phyloP scores from a whole-genome alignment of 495 filamentous ascomycete species.

The Baudoinia panamericana region DNA sequence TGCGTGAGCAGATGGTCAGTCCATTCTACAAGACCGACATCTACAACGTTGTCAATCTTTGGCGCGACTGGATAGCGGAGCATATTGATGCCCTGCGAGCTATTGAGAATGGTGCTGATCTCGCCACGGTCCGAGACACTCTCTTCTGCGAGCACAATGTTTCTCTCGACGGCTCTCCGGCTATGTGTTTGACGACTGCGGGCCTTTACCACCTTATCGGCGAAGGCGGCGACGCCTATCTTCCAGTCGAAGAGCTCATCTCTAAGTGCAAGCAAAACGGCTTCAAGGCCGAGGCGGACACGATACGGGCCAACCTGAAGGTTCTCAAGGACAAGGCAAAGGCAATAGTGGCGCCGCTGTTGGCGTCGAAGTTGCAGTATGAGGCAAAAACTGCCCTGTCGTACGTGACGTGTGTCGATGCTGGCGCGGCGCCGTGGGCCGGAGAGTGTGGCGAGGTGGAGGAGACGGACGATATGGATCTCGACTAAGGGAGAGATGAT shows the following conservation, averaged over 20 bases:
- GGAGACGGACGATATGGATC: slow-evolving; percentile 4
- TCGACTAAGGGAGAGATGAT: not conserved
- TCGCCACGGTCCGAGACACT: too few species aligned
- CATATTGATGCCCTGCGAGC: slow-evolving; percentile 6
- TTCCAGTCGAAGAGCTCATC: slow-evolving; percentile 15
- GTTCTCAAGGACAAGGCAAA: slow-evolving; percentile 20
- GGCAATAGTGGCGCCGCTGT: slow-evolving; percentile 17
- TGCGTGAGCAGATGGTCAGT: slow-evolving; percentile 20
- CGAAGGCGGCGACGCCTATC: slow-evolving; percentile 16
- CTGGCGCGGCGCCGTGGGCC: slow-evolving; percentile 3
- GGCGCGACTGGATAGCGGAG: slow-evolving; percentile 19
- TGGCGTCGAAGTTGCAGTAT: slow-evolving; percentile 20
- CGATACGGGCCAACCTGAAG: slow-evolving; percentile 14
- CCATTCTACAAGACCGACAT: not conserved
- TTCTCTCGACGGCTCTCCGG: too few species aligned
- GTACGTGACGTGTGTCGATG: slow-evolving; percentile 24
- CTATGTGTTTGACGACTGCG: slow-evolving; percentile 5
- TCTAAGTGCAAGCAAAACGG: slow-evolving; percentile 2
- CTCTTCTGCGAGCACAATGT: not conserved
- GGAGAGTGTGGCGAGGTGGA: slow-evolving; percentile 1
- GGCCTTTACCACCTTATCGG: slow-evolving; percentile 17
- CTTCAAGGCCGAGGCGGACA: slow-evolving; percentile 7
- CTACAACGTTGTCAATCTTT: slow-evolving; percentile 12
- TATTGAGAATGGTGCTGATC: too few species aligned
- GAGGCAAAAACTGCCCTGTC: slow-evolving; percentile 14